phyloP scores from a whole-genome alignment of 768 basidiomycete genomes.

The Hortiboletus flavorubellus region DNA sequence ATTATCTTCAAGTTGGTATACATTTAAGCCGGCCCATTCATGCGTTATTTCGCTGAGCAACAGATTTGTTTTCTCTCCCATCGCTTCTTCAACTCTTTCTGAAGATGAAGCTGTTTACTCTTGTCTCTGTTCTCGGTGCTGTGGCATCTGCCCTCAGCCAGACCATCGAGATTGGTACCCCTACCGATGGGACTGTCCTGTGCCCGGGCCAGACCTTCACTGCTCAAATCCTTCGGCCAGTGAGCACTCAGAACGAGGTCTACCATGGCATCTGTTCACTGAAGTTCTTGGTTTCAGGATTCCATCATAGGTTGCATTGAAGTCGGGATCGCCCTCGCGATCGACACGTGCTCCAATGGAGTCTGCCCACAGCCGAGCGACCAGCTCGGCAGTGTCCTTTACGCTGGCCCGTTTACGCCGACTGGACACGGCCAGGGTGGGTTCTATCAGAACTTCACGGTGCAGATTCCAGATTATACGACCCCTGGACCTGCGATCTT shows the following conservation, averaged over 20 bases:
- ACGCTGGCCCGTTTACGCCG: conserved; percentile 28
- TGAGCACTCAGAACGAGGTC: conserved; percentile 5
- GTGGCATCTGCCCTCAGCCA: conserved; percentile 20
- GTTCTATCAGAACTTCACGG: conserved; percentile 29
- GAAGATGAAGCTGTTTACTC: conserved; percentile 14
- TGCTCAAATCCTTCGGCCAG: conserved; percentile 20
- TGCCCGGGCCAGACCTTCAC: conserved; percentile 15
- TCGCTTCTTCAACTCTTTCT: background rate
- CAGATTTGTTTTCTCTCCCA: background rate
- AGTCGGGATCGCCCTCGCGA: conserved; percentile 30
- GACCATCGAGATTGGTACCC: conserved; percentile 27
- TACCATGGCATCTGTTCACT: background rate
- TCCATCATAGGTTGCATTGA: conserved; percentile 20
- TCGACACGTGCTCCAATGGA: conserved; percentile 17
- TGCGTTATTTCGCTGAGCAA: background rate
- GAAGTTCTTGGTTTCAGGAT: conserved; percentile 1
- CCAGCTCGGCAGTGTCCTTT: conserved; percentile 26
- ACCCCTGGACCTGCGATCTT: conserved; percentile 24
- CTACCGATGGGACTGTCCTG: conserved; percentile 19
- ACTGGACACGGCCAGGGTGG: conserved; percentile 14
- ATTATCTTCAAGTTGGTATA: too few relatives aligned
- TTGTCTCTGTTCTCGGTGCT: background rate
- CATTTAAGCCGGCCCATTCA: background rate
- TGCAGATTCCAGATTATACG: conserved; percentile 11
- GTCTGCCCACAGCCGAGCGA: conserved; percentile 22